These are phyloP conservation scores for Fusarium mundagurra DNA, from an alignment of 2,329 filamentous ascomycete genomes.

Conservation along the genomic window DNA sequence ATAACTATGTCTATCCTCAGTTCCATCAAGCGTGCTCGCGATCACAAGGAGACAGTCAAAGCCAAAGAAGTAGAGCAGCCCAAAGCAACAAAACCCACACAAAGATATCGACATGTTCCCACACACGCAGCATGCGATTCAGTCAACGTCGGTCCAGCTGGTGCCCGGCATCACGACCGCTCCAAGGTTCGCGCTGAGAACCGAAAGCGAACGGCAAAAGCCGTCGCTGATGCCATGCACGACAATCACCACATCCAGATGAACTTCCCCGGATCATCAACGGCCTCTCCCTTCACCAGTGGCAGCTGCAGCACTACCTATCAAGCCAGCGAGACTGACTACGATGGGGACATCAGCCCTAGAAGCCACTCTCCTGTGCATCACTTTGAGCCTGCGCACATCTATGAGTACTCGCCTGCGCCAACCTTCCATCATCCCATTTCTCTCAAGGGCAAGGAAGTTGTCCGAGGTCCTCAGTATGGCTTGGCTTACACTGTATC, in stretches of 20 bases:
- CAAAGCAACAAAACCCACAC: slow-evolving; percentile 50
- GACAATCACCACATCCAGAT: slow-evolving; percentile 49
- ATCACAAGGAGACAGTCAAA: slow-evolving; percentile 65
- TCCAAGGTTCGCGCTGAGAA: slow-evolving; percentile 61
- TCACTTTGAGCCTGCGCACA: slow-evolving; percentile 6
- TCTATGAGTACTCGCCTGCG: slow-evolving; percentile 17
- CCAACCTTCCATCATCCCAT: slow-evolving; percentile 33
- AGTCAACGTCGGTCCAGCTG: slow-evolving; percentile 62
- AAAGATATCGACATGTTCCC: slow-evolving; percentile 69
- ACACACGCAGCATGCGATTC: slow-evolving; percentile 70
- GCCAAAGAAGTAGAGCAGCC: slow-evolving; percentile 59
- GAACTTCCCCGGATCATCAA: slow-evolving; percentile 49
- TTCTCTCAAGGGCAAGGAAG: slow-evolving; percentile 57
- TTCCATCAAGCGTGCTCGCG: slow-evolving; percentile 60
- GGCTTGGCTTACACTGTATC: slow-evolving; percentile 48
- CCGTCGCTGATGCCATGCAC: slow-evolving; percentile 47
- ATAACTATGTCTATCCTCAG: slow-evolving; percentile 66
- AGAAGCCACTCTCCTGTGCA: slow-evolving; percentile 28
- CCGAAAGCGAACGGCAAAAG: slow-evolving; percentile 59
- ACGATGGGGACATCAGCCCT: slow-evolving; percentile 32
- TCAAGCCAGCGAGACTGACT: slow-evolving; percentile 51
- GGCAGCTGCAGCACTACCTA: slow-evolving; percentile 59
- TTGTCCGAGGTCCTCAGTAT: slow-evolving; percentile 48
- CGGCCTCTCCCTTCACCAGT: slow-evolving; percentile 58
- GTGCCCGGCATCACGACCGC: slow-evolving; percentile 59